A percentile compares a stretch with the other conserved stretches of the same genome.
Evolutionary conservation across 1,284 basidiomycete species (phyloP).

Genomic region (Sanguinoderma infundibulare): DNA sequence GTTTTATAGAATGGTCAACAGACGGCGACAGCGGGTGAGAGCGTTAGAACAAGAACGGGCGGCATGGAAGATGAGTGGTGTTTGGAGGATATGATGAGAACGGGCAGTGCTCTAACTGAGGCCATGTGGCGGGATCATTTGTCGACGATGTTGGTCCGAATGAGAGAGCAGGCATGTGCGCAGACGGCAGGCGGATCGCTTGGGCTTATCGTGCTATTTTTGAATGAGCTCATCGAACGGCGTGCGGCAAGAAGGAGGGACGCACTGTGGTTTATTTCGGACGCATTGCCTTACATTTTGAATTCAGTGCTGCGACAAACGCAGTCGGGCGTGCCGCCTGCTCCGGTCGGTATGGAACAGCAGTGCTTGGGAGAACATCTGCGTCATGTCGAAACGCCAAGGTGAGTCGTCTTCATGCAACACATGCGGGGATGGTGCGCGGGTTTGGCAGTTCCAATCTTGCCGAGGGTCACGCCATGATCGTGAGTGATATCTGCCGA

Average conservation of each 20-base stretch:
- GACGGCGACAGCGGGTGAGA: neutral
- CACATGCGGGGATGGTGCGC: too few relatives aligned
- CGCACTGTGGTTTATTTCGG: too few relatives aligned
- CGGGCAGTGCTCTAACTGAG: neutral
- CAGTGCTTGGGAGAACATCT: too few relatives aligned
- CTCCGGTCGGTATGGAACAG: too few relatives aligned
- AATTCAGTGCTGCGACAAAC: too few relatives aligned
- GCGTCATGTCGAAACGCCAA: too few relatives aligned
- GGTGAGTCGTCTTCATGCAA: too few relatives aligned
- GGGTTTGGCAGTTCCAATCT: too few relatives aligned
- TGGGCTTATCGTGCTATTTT: slow-evolving; percentile 1
- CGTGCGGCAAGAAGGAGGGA: neutral
- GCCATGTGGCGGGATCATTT: neutral
- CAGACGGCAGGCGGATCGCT: neutral
- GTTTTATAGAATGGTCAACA: neutral
- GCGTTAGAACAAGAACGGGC: neutral
- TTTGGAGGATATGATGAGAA: neutral
- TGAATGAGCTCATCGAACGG: neutral
- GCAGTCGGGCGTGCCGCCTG: too few relatives aligned
- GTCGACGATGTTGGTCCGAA: neutral
- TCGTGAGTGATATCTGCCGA: too few relatives aligned
- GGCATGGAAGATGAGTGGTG: neutral
- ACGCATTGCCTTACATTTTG: too few relatives aligned
- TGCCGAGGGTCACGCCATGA: too few relatives aligned
- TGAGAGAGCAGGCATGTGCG: neutral